Base-by-base conservation (phyloP, 2,329 filamentous ascomycete species). In the Botrytis squamosa region DNA sequence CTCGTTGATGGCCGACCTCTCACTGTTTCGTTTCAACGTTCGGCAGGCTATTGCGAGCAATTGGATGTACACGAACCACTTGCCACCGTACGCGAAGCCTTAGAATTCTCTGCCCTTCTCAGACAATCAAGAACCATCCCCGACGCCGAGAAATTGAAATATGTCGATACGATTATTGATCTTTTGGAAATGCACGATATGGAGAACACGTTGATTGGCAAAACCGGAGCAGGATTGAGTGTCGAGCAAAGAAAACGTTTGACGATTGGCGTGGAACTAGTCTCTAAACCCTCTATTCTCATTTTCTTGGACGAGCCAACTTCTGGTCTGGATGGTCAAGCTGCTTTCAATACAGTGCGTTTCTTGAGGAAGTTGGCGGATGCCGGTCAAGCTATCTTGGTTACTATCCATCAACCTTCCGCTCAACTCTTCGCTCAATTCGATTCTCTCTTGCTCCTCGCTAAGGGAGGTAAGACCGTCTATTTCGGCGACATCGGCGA, bases 61-160 rank as follows among this genome's bases (percentile, higher is more conserved):
- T 93, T 97, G 81, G 94, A 98, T 87, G 86, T 97, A 18, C 95
- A 97, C 81, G 86, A 97, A 57, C 86, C 91, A 63, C 97, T 94
- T 0, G 90, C 91, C 0, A 97, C 95, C 0, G 94, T 97, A 52
- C 91, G 95, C 74, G 95, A 97, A 83, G 94, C 94, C 16, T 86
- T 97, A 46, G 89, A 89, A 79, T 97, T 97, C 83, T 93, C 90
- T 78, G 94, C 95, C 29, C 82, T 95, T 10, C 90, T 97, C 63
- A 92, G 95, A 75, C 95, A 97, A 80, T 93, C 94, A 0, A 89
- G 89, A 67, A 86, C 91, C 71, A 87, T 92, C 29, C 85, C 92
- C 2, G 87, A 86, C 25, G 84, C 88, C 55, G 94, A 97, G 80
- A 97, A 97, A 85, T 84, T 95, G 7, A 91, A 88, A 86, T 80